A percentile compares a stretch with the other conserved stretches of the same genome.
These are phyloP conservation scores for Metschnikowia sp. DNA, from an alignment of 805 yeast genomes.

Conservation along the genomic window DNA sequence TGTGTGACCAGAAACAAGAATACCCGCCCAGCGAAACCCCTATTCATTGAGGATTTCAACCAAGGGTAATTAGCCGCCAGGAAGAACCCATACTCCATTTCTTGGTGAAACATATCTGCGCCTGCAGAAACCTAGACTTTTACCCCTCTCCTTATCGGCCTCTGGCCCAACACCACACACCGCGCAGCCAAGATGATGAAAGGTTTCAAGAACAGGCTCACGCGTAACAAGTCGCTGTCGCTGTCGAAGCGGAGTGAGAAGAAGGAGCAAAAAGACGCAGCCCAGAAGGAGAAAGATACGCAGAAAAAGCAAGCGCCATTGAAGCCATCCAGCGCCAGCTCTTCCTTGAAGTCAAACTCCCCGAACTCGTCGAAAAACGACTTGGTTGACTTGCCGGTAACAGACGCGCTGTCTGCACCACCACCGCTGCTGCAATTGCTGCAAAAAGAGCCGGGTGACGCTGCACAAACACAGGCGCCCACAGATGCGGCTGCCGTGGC, in stretches of 20 bases:
- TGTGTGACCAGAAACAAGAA: no score
- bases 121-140: no score
- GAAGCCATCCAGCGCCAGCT: slow-evolving; percentile 19
- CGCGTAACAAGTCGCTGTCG: slow-evolving; percentile 38
- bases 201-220: slow-evolving; percentile 60
- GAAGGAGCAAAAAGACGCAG: slow-evolving; percentile 32
- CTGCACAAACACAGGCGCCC: neutral
- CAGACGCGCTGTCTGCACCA: neutral
- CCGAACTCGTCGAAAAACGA: slow-evolving; percentile 33
- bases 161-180: no score
- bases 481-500: slow-evolving; percentile 4
- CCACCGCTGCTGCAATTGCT: neutral
- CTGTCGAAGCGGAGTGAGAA: slow-evolving; percentile 31
- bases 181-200: slow-evolving; percentile 59
- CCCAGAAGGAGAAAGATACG: slow-evolving; percentile 27
- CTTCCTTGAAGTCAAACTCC: slow-evolving; percentile 28
- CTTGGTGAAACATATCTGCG: no score
- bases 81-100: no score
- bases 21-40: no score
- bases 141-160: no score
- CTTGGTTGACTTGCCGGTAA: slow-evolving; percentile 2
- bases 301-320: slow-evolving; percentile 8
- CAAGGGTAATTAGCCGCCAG: no score
- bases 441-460: neutral
- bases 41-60: no score